Conservation (phyloP, 345 rosid species). For the Pistacia integerrima region DNA sequence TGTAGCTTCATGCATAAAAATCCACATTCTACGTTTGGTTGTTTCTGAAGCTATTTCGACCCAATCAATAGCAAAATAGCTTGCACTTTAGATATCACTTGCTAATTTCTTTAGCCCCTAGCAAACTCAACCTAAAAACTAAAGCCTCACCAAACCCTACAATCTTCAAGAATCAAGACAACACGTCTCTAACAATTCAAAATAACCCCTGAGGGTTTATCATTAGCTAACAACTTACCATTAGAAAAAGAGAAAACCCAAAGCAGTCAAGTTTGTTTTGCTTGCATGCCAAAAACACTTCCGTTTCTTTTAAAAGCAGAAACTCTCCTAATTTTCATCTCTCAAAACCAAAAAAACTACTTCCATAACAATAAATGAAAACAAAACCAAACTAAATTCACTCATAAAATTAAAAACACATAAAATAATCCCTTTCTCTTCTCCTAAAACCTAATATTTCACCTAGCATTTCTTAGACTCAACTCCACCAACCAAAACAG, state of each 20-base stretch:
- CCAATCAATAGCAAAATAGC: not conserved
- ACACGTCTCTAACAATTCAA: not conserved
- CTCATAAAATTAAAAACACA: not conserved
- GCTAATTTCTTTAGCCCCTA: no score
- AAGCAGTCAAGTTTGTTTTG: not conserved
- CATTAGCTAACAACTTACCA: not conserved
- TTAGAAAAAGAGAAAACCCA: not conserved
- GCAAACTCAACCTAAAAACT: no score
- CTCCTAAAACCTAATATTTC: not conserved
- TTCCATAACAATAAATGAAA: not conserved
- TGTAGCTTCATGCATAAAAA: not conserved
- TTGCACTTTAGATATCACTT: not conserved
- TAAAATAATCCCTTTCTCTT: not conserved
- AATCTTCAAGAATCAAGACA: no score
- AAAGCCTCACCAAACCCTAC: no score
- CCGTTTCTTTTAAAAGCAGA: not conserved
- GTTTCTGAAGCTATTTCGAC: not conserved
- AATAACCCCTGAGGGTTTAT: not conserved
- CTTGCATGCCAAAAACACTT: constrained; percentile 10
- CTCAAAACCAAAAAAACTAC: not conserved
- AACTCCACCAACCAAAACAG: not conserved
- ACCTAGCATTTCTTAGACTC: not conserved
- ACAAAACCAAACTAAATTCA: not conserved
- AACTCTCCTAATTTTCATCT: not conserved
- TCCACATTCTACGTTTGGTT: not conserved